A percentile compares a stretch with the other conserved stretches of the same genome.
Evolutionary conservation across 2,329 filamentous ascomycete species (phyloP).

Genomic region (Pseudopithomyces maydicus): DNA sequence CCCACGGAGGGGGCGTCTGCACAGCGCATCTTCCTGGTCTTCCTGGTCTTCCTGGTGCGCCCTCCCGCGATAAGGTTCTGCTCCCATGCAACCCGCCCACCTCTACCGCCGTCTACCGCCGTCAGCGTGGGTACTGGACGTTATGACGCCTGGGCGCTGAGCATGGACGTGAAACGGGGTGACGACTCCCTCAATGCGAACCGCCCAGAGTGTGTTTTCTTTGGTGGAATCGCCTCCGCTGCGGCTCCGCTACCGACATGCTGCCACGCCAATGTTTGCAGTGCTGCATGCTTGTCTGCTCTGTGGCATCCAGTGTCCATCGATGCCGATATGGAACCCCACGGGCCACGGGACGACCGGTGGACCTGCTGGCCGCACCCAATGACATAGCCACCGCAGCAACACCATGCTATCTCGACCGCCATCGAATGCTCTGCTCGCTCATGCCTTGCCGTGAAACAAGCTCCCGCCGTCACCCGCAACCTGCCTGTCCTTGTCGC

Average conservation of each 20-base stretch:
- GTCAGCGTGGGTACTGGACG: slow-evolving; percentile 8
- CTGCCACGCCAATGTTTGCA: no score
- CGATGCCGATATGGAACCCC: no score
- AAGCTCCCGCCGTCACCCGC: neutral
- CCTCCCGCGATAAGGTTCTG: neutral
- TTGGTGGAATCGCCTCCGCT: neutral
- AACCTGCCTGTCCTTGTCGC: slow-evolving; percentile 7
- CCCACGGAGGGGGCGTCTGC: neutral
- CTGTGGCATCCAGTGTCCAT: no score
- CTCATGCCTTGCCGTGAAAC: no score
- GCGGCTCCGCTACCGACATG: neutral
- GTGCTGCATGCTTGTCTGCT: no score
- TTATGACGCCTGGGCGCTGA: slow-evolving; percentile 13
- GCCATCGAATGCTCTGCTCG: no score
- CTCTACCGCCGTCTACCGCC: neutral
- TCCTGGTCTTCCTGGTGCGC: neutral
- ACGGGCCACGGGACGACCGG: no score
- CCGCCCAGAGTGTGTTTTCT: no score
- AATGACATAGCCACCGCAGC: no score
- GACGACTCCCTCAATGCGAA: slow-evolving; percentile 7
- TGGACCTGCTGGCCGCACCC: no score
- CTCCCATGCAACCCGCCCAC: neutral
- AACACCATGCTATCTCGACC: no score
- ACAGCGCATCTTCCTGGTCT: neutral
- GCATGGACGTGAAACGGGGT: slow-evolving; percentile 27